Conservation (phyloP, 805 yeast genomes). For the Candida lessepsii region DNA sequence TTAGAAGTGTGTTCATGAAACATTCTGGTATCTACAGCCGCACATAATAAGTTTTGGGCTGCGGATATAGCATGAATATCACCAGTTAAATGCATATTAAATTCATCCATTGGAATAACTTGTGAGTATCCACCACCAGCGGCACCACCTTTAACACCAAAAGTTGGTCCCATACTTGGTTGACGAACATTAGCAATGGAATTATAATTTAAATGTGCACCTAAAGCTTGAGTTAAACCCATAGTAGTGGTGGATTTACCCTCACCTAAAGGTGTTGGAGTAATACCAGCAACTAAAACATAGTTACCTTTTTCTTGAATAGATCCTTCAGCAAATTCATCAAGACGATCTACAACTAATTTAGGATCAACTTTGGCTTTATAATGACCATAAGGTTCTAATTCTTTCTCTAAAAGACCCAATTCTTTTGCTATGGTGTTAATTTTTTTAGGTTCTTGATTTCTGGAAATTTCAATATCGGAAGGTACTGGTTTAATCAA, state of each 20-base stretch:
- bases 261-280: slow-evolving; percentile 85
- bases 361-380: slow-evolving; percentile 70
- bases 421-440: slow-evolving; percentile 67
- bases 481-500: slow-evolving; percentile 72
- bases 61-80: slow-evolving; percentile 83
- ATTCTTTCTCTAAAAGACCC: slow-evolving; percentile 63
- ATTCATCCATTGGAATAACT: slow-evolving; percentile 87
- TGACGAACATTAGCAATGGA: slow-evolving; percentile 82
- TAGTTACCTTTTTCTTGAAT: slow-evolving; percentile 65
- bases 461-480: slow-evolving; percentile 75
- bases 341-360: slow-evolving; percentile 41
- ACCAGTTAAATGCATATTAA: slow-evolving; percentile 83
- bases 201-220: slow-evolving; percentile 68
- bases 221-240: slow-evolving; percentile 78
- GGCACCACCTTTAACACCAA: slow-evolving; percentile 88
- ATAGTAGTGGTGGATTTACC: slow-evolving; percentile 84
- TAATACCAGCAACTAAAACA: slow-evolving; percentile 76
- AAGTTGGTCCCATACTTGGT: slow-evolving; percentile 88
- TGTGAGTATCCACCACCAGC: slow-evolving; percentile 90
- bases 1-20: slow-evolving; percentile 83
- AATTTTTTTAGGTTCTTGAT: slow-evolving; percentile 70
- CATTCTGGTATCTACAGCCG: slow-evolving; percentile 84
- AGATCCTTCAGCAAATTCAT: slow-evolving; percentile 65
- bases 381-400: slow-evolving; percentile 72
- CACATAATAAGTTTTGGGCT: slow-evolving; percentile 79